Evolutionary conservation across 768 basidiomycete genomes (phyloP).

Genomic region (Trametes cubensis): DNA sequence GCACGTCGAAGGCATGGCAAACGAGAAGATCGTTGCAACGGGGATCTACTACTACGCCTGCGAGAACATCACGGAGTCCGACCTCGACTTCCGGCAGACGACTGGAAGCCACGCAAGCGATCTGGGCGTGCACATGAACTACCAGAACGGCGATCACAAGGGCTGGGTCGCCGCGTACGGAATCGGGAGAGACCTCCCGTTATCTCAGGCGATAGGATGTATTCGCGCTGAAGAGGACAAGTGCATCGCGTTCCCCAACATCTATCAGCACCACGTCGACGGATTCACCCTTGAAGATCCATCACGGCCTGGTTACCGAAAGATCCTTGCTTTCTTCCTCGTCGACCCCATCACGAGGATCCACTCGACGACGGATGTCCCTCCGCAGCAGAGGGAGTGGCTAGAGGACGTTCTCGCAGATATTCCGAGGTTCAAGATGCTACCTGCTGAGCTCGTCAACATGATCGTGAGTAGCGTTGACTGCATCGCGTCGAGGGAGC

Average conservation of each 20-base stretch:
- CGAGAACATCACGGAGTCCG: conserved; percentile 38
- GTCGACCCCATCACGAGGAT: conserved; percentile 39
- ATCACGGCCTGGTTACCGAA: conserved; percentile 40
- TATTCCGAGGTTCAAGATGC: neutral
- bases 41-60: conserved; percentile 34
- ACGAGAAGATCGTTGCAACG: conserved; percentile 24
- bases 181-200: conserved; percentile 9
- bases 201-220: conserved; percentile 32
- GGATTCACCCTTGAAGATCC: conserved; percentile 39
- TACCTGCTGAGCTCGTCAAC: conserved; percentile 28
- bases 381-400: conserved; percentile 39
- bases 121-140: neutral
- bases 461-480: conserved; percentile 19
- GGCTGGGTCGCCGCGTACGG: conserved; percentile 13
- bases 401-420: neutral
- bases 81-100: conserved; percentile 38
- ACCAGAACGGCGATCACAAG: conserved; percentile 7
- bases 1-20: conserved; percentile 36
- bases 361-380: conserved; percentile 36
- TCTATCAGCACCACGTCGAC: conserved; percentile 41
- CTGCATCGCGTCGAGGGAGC: conserved; percentile 9
- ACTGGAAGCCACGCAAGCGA: conserved; percentile 18
- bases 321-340: conserved; percentile 43
- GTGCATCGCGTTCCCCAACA: conserved; percentile 42
- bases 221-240: conserved; percentile 35